phyloP scores from a whole-genome alignment of 1,284 basidiomycete genomes.

The Malassezia dermatis region DNA sequence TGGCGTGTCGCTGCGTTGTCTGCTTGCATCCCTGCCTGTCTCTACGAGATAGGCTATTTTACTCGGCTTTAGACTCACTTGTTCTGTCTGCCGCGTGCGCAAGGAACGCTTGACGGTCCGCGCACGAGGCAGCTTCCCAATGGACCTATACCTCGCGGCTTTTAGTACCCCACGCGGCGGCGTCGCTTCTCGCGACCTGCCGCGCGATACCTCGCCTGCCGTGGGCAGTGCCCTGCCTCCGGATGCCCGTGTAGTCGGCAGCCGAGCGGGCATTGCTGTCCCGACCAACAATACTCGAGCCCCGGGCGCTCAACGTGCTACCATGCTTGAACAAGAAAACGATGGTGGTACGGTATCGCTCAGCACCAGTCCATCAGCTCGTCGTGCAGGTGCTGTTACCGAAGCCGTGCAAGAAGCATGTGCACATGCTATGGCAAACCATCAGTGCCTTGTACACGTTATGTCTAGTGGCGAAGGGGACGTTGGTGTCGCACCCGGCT shows the following conservation, averaged over 20 bases:
- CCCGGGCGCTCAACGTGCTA: slow-evolving; percentile 3
- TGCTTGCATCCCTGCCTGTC: not conserved
- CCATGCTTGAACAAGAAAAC: not conserved
- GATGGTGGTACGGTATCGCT: slow-evolving; percentile 7
- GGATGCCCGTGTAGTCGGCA: slow-evolving; percentile 6
- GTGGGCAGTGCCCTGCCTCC: slow-evolving; percentile 4
- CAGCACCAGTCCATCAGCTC: slow-evolving; percentile 27
- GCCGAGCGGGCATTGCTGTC: slow-evolving; percentile 8
- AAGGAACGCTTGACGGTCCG: not conserved
- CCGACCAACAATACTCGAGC: slow-evolving; percentile 1
- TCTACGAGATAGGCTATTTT: not conserved
- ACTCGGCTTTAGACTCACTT: not conserved
- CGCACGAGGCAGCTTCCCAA: slow-evolving; percentile 6
- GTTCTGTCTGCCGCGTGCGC: slow-evolving; percentile 4
- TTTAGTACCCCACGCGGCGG: slow-evolving; percentile 5
- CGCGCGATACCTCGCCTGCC: not conserved
- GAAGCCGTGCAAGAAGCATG: slow-evolving; percentile 2
- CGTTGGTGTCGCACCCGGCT: not conserved
- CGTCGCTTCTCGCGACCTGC: not conserved
- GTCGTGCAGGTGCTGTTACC: slow-evolving; percentile 18
- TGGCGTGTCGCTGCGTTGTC: not conserved
- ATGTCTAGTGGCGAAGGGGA: not conserved
- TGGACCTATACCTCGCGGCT: slow-evolving; percentile 14
- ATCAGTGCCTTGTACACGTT: slow-evolving; percentile 1
- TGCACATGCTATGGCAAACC: slow-evolving; percentile 1